Base-by-base conservation (phyloP, 257 asterid genomes). In the Catharanthus roseus region DNA sequence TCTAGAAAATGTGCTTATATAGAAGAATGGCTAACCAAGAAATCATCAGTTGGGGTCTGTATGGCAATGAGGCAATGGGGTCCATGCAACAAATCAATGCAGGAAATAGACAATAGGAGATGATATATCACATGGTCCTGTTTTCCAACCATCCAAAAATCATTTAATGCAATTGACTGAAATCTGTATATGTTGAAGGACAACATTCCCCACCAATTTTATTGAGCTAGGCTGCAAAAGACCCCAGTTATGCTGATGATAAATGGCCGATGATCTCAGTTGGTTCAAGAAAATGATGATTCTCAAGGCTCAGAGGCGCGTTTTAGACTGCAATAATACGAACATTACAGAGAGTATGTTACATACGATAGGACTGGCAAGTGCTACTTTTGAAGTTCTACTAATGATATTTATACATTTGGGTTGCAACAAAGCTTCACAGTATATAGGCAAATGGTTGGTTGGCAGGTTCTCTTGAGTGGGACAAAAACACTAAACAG, bases 361-460 rank as follows among this genome's bases (percentile, higher is more conserved):
- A n/a, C n/a, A n/a, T n/a, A n/a, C n/a, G n/a, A n/a, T n/a, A n/a
- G n/a, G n/a, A n/a, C n/a, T n/a, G n/a, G n/a, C n/a, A 60, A 7
- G 76, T 12, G 44, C 76, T 60, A 60, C 42, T 31, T 24, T 60
- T 31, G 10, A 60, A 60, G 38, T 60, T 60, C 10, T 58, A 31
- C 39, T 13, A 34, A 5, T 58, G 65, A n/a, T n/a, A 31, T 60
- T 33, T 60, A 6, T 60, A 7, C 18, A 41, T 60, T 31, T 31
- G 42, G 6, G 23, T 60, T 31, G 44, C 44, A 16, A 31, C 24
- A 6, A 13, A n/a, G n/a, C n/a, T n/a, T n/a, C n/a, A n/a, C n/a
- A n/a, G n/a, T n/a, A n/a, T n/a, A n/a, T n/a, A n/a, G n/a, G n/a
- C n/a, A n/a, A n/a, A n/a, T n/a, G n/a, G n/a, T n/a, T n/a, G n/a